phyloP scores from a whole-genome alignment of 108 stramenopile genomes.

The Mediolabrus comicus region DNA sequence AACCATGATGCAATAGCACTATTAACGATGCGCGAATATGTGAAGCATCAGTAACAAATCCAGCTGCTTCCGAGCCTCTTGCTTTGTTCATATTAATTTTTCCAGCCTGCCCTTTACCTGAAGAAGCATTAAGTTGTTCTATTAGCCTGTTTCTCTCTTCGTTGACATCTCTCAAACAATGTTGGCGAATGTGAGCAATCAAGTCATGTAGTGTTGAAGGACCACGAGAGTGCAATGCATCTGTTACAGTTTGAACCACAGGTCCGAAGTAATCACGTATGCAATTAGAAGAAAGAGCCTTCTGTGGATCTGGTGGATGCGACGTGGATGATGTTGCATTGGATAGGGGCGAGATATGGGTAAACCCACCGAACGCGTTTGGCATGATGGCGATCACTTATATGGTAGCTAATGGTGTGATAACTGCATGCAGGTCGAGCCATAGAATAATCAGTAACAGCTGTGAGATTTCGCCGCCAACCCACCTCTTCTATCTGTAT shows the following conservation, averaged over 20 bases:
- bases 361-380: slow-evolving; percentile 69
- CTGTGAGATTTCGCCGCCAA: neutral
- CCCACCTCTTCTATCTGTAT: neutral
- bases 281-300: slow-evolving; percentile 64
- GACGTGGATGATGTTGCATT: slow-evolving; percentile 47
- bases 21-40: slow-evolving; percentile 70
- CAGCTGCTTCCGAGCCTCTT: slow-evolving; percentile 37
- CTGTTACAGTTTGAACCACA: slow-evolving; percentile 73
- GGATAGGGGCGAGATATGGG: slow-evolving; percentile 62
- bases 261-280: slow-evolving; percentile 83
- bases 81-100: slow-evolving; percentile 46
- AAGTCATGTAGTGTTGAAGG: slow-evolving; percentile 52
- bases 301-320: slow-evolving; percentile 49
- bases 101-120: slow-evolving; percentile 1
- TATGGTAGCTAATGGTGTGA: neutral
- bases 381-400: slow-evolving; percentile 36
- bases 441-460: neutral
- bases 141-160: slow-evolving; percentile 41
- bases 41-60: slow-evolving; percentile 45
- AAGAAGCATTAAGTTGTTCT: slow-evolving; percentile 15
- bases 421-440: too few relatives aligned
- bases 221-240: slow-evolving; percentile 60
- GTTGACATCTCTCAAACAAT: slow-evolving; percentile 48
- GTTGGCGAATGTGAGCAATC: slow-evolving; percentile 33
- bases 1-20: slow-evolving; percentile 70